Conservation (phyloP, 495 filamentous ascomycete species). For the Hapsidospora chrysogenum region DNA sequence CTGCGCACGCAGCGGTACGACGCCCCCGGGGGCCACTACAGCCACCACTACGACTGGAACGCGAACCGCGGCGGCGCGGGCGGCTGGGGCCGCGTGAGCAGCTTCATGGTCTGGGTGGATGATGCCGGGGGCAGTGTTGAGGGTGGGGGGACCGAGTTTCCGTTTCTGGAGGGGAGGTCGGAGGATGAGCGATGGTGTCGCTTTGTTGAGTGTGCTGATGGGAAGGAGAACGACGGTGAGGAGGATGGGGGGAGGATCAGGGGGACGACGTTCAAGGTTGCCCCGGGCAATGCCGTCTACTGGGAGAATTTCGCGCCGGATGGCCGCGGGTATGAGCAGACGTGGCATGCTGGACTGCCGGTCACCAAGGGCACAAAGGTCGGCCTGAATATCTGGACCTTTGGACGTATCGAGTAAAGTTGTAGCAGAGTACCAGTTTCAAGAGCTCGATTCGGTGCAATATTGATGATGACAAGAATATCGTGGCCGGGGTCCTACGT, state of each 20-base stretch:
- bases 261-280: slow-evolving; percentile 22
- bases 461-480: too few relatives aligned
- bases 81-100: slow-evolving; percentile 30
- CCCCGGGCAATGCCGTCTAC: slow-evolving; percentile 29
- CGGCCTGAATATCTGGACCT: slow-evolving; percentile 32
- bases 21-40: slow-evolving; percentile 21
- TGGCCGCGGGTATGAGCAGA: slow-evolving; percentile 24
- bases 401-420: not conserved
- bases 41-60: slow-evolving; percentile 31
- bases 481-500: too few relatives aligned
- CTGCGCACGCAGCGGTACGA: slow-evolving; percentile 26
- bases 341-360: slow-evolving; percentile 31
- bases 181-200: slow-evolving; percentile 21
- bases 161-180: slow-evolving; percentile 11
- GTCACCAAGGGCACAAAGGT: slow-evolving; percentile 25
- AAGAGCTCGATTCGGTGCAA: too few relatives aligned
- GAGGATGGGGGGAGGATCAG: slow-evolving; percentile 1
- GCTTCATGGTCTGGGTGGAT: slow-evolving; percentile 28
- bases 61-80: slow-evolving; percentile 11
- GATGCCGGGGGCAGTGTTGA: slow-evolving; percentile 14
- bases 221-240: slow-evolving; percentile 1
- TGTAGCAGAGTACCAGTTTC: too few relatives aligned
- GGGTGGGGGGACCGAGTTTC: slow-evolving; percentile 30
- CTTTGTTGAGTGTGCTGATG: slow-evolving; percentile 20
- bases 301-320: slow-evolving; percentile 33